phyloP scores from a whole-genome alignment of 169 alveolate genomes.

The Plasmodium reichenowi region DNA sequence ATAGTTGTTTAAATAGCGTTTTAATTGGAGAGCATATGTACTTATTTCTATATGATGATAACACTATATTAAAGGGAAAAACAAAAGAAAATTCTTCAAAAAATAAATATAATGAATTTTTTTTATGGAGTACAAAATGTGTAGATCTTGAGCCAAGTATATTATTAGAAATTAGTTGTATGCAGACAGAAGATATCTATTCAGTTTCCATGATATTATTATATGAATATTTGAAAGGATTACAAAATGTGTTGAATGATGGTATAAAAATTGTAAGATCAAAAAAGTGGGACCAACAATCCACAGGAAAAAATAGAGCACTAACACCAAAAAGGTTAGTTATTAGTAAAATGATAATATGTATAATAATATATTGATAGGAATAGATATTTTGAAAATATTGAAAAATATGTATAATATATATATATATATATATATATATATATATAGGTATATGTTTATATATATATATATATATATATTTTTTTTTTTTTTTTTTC shows the following conservation, averaged over 20 bases:
- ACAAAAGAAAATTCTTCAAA: constrained; percentile 24
- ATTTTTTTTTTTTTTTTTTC: constrained; percentile 17
- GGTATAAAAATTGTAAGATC: constrained; percentile 37
- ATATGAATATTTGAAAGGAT: constrained; percentile 57
- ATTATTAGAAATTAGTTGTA: constrained; percentile 30
- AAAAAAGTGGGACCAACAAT: constrained; percentile 6
- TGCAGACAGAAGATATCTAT: constrained; percentile 14
- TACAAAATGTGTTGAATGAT: constrained; percentile 36
- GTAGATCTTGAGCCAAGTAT: constrained; percentile 26
- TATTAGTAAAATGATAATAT: background rate
- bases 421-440: too few species aligned
- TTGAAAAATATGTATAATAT: too few species aligned
- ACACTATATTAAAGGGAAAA: constrained; percentile 43
- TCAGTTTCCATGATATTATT: constrained; percentile 26
- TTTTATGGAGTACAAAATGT: constrained; percentile 41
- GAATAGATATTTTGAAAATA: too few species aligned
- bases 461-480: background rate
- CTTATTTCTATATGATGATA: constrained; percentile 52
- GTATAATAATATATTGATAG: too few species aligned
- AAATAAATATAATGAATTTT: constrained; percentile 28
- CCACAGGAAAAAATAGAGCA: constrained; percentile 16
- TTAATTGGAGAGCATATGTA: constrained; percentile 19
- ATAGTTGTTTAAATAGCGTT: constrained; percentile 35
- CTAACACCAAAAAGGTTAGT: constrained; percentile 43
- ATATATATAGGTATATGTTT: background rate